Evolutionary conservation across 1,139 yeast genomes (phyloP).

Genomic region (Pichia sp.): DNA sequence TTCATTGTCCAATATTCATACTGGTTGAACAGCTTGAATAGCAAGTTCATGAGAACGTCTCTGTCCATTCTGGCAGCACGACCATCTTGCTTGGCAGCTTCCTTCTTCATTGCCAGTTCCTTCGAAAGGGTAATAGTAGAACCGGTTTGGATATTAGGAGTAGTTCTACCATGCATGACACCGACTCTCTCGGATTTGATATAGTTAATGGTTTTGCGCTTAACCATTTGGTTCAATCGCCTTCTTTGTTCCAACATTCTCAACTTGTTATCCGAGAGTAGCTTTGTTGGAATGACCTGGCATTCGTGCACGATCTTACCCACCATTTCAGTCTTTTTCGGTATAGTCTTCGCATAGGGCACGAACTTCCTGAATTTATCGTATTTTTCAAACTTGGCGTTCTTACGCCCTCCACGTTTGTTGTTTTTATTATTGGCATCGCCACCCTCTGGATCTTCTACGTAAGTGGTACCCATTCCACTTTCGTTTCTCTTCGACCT

Average conservation of each 20-base stretch:
- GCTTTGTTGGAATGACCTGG: conserved; percentile 73
- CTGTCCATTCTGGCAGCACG: conserved; percentile 93
- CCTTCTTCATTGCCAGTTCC: conserved; percentile 35
- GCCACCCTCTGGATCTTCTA: conserved; percentile 10
- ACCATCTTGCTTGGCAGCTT: conserved; percentile 55
- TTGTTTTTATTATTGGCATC: background rate
- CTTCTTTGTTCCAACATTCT: conserved; percentile 46
- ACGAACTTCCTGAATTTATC: conserved; percentile 36
- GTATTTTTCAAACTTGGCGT: conserved; percentile 14
- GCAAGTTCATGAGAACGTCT: conserved; percentile 81
- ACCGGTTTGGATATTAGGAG: conserved; percentile 69
- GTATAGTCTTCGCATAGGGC: conserved; percentile 76
- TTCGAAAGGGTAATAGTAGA: conserved; percentile 62
- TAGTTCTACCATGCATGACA: conserved; percentile 77
- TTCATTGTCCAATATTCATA: conserved; percentile 96
- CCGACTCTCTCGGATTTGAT: conserved; percentile 64
- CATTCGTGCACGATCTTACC: conserved; percentile 95
- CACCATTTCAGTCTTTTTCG: conserved; percentile 75
- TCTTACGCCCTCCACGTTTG: conserved; percentile 9
- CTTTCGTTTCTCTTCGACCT: conserved; percentile 25
- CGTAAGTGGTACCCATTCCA: conserved; percentile 25
- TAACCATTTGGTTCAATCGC: conserved; percentile 35
- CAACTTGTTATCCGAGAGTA: conserved; percentile 67
- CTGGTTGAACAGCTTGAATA: conserved; percentile 87
- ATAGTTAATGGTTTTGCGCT: conserved; percentile 38